These are phyloP conservation scores for Penicillium pancosmium DNA, from an alignment of 495 filamentous ascomycete genomes.

Conservation along the genomic window DNA sequence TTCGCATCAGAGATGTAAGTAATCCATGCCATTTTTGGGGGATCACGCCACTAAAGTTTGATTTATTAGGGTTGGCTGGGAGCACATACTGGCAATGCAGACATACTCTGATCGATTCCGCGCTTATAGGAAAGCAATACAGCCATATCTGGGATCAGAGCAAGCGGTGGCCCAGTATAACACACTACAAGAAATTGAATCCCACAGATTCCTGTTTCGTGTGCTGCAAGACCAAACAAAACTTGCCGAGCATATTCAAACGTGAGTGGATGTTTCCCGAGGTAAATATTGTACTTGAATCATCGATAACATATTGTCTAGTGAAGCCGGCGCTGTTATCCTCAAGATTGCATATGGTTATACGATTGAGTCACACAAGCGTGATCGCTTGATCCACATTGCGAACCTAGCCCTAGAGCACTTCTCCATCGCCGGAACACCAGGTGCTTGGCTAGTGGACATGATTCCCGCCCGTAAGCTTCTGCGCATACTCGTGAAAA, in stretches of 20 bases:
- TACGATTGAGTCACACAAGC: constrained; percentile 40
- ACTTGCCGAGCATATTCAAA: constrained; percentile 43
- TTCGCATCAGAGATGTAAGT: constrained; percentile 44
- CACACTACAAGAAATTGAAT: constrained; percentile 42
- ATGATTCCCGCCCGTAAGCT: constrained; percentile 32
- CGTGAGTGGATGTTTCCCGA: constrained; percentile 25
- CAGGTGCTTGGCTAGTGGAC: constrained; percentile 51
- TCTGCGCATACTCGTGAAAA: no score
- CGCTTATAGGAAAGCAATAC: constrained; percentile 43
- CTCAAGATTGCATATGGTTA: constrained; percentile 56
- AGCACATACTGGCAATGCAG: constrained; percentile 34
- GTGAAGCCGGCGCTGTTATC: constrained; percentile 47
- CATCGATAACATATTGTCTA: constrained; percentile 6
- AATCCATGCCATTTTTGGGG: not conserved
- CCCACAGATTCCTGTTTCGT: constrained; percentile 44
- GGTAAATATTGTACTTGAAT: no score
- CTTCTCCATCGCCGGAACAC: constrained; percentile 44
- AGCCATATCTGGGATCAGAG: constrained; percentile 29
- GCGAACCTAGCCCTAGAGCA: constrained; percentile 44
- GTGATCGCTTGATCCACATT: constrained; percentile 48
- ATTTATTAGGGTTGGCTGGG: constrained; percentile 39
- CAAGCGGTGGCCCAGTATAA: constrained; percentile 35
- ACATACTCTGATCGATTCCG: constrained; percentile 42
- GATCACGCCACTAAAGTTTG: not conserved
- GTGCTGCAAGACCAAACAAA: constrained; percentile 38